Base-by-base conservation (phyloP, 768 basidiomycete genomes). In the Leccinum barrowsii region DNA sequence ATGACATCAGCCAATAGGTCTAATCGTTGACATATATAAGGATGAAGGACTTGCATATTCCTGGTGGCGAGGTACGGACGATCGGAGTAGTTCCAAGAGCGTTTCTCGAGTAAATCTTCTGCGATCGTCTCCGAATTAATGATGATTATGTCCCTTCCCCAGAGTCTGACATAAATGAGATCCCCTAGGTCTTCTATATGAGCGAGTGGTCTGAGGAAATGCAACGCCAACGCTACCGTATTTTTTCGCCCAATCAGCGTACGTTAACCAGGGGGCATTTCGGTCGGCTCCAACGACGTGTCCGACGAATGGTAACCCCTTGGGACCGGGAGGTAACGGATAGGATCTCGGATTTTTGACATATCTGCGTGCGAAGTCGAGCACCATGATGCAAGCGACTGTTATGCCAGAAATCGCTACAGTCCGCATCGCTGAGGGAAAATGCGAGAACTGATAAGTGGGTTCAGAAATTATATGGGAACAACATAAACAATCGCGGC, bases 41-140 rank as follows among this genome's bases (percentile, higher is more conserved):
- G 13, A 48, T 21, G 32, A 8, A 11, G 21, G 5, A 40, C 61
- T 53, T 46, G 58, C 65, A 63, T 7, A 3, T 55, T 52, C 52
- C 40, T 63, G 19, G 63, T 66, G 7, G 61, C 50, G 35, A 73
- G 48, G 34, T 54, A 59, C 22, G 82, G 83, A 7, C 84, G 77
- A 59, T 81, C 81, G 5, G 82, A 82, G 61, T 83, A 83, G 48
- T 80, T 76, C 12, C 65, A 66, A 8, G 80, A 78, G 11, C 80
- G 77, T 32, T 70, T 67, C 50, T 82, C 81, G 35, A 85, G 73
- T 12, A 85, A 71, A 49, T 82, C 80, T 28, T 71, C 63, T 2
- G 75, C 78, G 10, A 75, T 71, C 54, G 73, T 73, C 37, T 71
- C 71, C 17, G 76, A 76, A 68, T 80, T 84, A 21, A 85, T 66